Base-by-base conservation (phyloP, 2,329 filamentous ascomycete genomes). In the Erysiphe neolycopersici region DNA sequence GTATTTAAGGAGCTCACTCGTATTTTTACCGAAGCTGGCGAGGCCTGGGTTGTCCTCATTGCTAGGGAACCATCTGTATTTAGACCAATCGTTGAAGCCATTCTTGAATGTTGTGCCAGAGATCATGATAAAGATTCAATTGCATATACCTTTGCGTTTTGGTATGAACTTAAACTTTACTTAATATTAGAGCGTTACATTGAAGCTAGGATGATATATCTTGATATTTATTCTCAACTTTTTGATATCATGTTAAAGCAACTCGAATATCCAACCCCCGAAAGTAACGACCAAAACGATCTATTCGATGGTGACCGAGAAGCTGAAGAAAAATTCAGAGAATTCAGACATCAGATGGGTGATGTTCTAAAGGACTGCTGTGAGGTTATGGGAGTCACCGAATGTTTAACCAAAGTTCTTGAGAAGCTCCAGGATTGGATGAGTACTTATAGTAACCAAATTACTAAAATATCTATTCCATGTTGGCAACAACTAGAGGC, bases 151-250 rank as follows among this genome's bases (percentile, higher is more conserved):
- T 98, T 98, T 61, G 75, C 74, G 51, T 95, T 98, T 63, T 98
- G 89, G 89, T 95, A 91, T 58, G 89, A 98, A 57, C 69, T 98
- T 40, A 98, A 98, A 65, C 84, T 94, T 58, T 94, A 92, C 58
- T 67, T 98, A 41, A 84, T 85, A 1, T 61, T 98, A 43, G 87
- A 95, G 32, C 78, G 78, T 51, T 98, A 94, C 57, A 79, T 81
- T 43, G 71, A 84, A 53, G 79, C 85, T 36, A 74, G 85, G 43
- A 60, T 83, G 49, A 69, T 79, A 52, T 71, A 83, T 44, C 67
- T 81, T 32, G 81, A 91, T 50, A 64, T 94, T 40, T 98, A 83
- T 60, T 80, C 83, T 1, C 79, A 79, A 56, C 67, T 98, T 35
- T 85, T 98, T 46, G 87, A 95, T 56, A 76, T 95, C 50, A 79